Base-by-base conservation (phyloP, 495 filamentous ascomycete genomes). In the Penicillium crystallinum region DNA sequence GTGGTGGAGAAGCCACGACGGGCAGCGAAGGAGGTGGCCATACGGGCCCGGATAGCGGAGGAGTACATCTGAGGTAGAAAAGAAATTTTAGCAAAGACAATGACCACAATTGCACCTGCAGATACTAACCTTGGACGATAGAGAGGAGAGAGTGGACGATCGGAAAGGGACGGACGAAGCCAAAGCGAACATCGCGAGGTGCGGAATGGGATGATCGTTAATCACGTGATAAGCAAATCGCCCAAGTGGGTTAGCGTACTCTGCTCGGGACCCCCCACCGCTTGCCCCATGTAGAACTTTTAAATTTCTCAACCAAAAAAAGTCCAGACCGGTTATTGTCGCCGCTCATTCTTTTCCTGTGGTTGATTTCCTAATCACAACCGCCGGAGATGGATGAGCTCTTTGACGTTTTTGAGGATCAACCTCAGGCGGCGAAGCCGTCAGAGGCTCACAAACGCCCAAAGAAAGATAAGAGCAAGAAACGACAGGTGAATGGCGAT, bases 1-100 rank as follows among this genome's bases (percentile, higher is more conserved):
- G 91, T 95, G 67, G 89, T 84, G 73, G 90, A 86, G 83, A 98
- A 95, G 75, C 88, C 90, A 67, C 93, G 91, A 76, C 91, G 89
- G 80, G 85, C 82, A 73, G 90, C 81, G 63, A 84, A 65, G 19
- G 48, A 50, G 71, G 79, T 72, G 63, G 76, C 77, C 73, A 75
- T 74, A 46, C 80, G 76, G 69, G 82, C 82, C 67, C 89, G 89
- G 74, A 86, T 69, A 69, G 81, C 87, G 62, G 87, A 77, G 73
- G 87, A 81, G 69, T 92, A 80, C 90, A 96, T 96, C 91, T 96
- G 57, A 21, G n/a, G 36, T 27, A 6, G 2, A 37, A 17, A 15
- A 8, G 2, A 1, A 14, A 18, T 25, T 25, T 54, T 10, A 50
- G 55, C 46, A 11, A 43, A 27, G 4, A 9, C n/a, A 43, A 43